Evolutionary conservation across 352 stramenopile genomes (phyloP).

Genomic region (Pythium chondricola): DNA sequence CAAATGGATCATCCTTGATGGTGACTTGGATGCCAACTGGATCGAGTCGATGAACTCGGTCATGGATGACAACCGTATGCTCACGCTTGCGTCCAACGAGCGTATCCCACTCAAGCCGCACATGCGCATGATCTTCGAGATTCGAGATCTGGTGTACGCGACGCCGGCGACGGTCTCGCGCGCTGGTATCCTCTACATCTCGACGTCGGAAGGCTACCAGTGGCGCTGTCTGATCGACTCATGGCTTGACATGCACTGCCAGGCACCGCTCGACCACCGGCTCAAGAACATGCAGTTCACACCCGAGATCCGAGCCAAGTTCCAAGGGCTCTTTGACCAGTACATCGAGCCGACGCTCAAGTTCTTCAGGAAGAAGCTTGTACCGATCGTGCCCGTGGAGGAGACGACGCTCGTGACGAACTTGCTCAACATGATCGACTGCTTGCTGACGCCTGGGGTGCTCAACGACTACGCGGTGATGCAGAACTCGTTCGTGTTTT

Average conservation of each 20-base stretch:
- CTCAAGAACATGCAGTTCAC: conserved; percentile 75
- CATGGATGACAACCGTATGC: conserved; percentile 97
- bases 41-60: conserved; percentile 97
- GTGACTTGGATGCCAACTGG: conserved; percentile 97
- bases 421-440: conserved; percentile 93
- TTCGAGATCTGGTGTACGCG: conserved; percentile 93
- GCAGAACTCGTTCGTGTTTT: conserved; percentile 94
- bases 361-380: conserved; percentile 92
- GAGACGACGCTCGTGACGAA: conserved; percentile 92
- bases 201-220: conserved; percentile 92
- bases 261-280: conserved; percentile 54
- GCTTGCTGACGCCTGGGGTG: conserved; percentile 77
- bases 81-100: conserved; percentile 95
- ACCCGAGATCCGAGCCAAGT: conserved; percentile 64
- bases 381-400: conserved; percentile 89
- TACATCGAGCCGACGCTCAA: conserved; percentile 91
- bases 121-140: conserved; percentile 98
- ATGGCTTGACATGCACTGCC: conserved; percentile 83
- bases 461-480: conserved; percentile 73
- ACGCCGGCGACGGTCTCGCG: conserved; percentile 94
- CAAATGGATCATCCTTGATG: conserved; percentile 97
- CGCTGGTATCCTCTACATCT: conserved; percentile 95
- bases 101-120: conserved; percentile 94
- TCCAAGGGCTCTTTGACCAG: conserved; percentile 87
- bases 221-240: conserved; percentile 93